Base-by-base conservation (phyloP, 2,329 filamentous ascomycete genomes). In the Paraconiothyrium brasiliense region DNA sequence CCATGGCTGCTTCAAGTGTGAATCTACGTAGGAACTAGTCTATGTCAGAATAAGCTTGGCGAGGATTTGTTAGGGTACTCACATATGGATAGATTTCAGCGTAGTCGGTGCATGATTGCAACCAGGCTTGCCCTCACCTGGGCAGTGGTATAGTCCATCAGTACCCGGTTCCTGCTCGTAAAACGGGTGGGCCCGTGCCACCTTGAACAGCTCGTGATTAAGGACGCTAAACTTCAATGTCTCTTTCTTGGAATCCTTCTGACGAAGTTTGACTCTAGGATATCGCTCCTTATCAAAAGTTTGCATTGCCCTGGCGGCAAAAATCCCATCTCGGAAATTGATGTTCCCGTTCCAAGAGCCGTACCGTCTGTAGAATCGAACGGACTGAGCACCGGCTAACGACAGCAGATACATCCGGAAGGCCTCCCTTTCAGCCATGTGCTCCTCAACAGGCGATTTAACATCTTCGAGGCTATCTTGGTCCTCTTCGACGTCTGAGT, bases 301-400 rank as follows among this genome's bases (percentile, higher is more conserved):
- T 7, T 59, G 37, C 11, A 72, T 37, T 9, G 70, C 72, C 32
- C 63, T 10, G 4, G 54, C 30, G 6, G 71, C 68, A 11, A 62
- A 58, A 5, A 24, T 27, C 1, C 63, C 63, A 20, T 66, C 58
- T 10, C 44, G 43, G 52, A 75, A 75, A 5, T 58, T 68, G 3
- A 65, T 65, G 37, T 64, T 58, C 1, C 73, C 71, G 54, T 43
- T 65, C 67, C 71, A 74, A 8, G 56, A 60, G 2, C 69, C 71
- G 37, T 67, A 71, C 0, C 66, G 63, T n/a, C 58, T 61, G 41
- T 66, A 67, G 43, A 73, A 72, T 2, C 67, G 64, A 2, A 70
- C 67, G 6, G 63, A 67, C 35, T 64, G 56, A 20, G 66, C 62
- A 10, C 67, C 68, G 10, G 66, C 59, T 4, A 73, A 54, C 3